A percentile compares a stretch with the other conserved stretches of the same genome.
These are phyloP conservation scores for Populus trichocarpa DNA, from an alignment of 441 rosid species.

Conservation along the genomic window DNA sequence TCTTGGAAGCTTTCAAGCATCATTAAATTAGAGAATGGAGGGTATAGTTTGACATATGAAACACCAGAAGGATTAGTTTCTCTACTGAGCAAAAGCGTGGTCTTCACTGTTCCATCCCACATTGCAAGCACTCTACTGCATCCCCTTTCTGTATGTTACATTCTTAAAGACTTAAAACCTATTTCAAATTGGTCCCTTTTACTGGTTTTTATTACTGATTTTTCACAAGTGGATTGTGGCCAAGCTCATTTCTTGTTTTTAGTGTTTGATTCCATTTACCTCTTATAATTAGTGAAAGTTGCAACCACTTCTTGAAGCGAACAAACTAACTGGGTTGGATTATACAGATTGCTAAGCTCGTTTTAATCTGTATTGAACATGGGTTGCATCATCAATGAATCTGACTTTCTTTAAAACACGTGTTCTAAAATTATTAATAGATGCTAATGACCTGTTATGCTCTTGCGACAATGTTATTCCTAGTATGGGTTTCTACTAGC, in stretches of 20 bases:
- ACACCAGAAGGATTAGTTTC: conserved; percentile 82
- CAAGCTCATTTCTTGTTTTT: conserved; percentile 1
- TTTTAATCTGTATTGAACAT: background rate
- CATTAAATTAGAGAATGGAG: conserved; percentile 49
- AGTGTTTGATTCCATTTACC: background rate
- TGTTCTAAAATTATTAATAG: background rate
- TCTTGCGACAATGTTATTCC: background rate
- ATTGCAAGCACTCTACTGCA: conserved; percentile 63
- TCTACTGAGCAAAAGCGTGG: conserved; percentile 67
- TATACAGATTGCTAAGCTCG: background rate
- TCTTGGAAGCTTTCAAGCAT: conserved; percentile 79
- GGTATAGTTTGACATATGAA: conserved; percentile 72
- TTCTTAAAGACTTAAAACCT: conserved; percentile 10
- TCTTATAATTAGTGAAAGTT: background rate
- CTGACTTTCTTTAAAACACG: background rate
- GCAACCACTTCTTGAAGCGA: background rate
- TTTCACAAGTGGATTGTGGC: conserved; percentile 1
- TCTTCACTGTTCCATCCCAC: conserved; percentile 85
- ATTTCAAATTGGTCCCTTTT: background rate
- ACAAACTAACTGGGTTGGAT: background rate
- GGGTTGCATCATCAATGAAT: background rate
- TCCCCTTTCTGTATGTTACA: conserved; percentile 72
- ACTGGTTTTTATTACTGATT: background rate
- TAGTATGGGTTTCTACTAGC: background rate
- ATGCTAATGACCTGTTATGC: background rate